phyloP scores from a whole-genome alignment of 2,329 filamentous ascomycete species.

The Diaporthe velutina region DNA sequence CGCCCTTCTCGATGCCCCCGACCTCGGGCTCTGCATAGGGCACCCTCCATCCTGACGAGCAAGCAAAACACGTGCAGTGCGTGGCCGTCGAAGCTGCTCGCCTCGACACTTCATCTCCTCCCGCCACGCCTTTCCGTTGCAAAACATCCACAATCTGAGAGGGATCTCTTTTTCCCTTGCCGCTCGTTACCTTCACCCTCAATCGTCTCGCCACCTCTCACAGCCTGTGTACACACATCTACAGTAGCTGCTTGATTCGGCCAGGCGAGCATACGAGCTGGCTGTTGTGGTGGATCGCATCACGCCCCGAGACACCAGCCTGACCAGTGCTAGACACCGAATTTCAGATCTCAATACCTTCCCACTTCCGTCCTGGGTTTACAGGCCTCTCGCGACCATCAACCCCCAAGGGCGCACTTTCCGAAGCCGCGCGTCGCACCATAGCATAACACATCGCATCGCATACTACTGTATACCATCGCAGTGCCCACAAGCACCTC shows the following conservation, averaged over 20 bases:
- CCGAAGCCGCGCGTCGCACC: background rate
- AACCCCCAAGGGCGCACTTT: background rate
- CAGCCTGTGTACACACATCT: background rate
- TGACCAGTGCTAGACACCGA: background rate
- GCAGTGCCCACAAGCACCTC: background rate
- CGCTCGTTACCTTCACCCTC: constrained; percentile 46
- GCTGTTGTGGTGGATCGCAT: constrained; percentile 3
- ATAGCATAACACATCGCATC: background rate
- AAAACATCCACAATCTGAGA: background rate
- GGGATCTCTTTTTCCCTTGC: constrained; percentile 42
- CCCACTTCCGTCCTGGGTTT: background rate
- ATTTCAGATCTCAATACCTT: background rate
- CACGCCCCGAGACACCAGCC: background rate
- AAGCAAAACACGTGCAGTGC: constrained; percentile 1
- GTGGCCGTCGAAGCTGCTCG: constrained; percentile 2
- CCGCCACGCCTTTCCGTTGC: background rate
- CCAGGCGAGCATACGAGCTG: background rate
- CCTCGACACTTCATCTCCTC: constrained; percentile 23
- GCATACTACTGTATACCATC: background rate
- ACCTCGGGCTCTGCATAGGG: constrained; percentile 24
- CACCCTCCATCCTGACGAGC: background rate
- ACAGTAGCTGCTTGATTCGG: background rate
- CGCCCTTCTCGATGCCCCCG: constrained; percentile 22
- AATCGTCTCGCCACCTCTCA: background rate
- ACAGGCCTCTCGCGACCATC: constrained; percentile 34